Percentiles rank a stretch among this genome's conserved stretches.
Conservation (phyloP, 306 rosid genomes). For the Psophocarpus tetragonolobus region DNA sequence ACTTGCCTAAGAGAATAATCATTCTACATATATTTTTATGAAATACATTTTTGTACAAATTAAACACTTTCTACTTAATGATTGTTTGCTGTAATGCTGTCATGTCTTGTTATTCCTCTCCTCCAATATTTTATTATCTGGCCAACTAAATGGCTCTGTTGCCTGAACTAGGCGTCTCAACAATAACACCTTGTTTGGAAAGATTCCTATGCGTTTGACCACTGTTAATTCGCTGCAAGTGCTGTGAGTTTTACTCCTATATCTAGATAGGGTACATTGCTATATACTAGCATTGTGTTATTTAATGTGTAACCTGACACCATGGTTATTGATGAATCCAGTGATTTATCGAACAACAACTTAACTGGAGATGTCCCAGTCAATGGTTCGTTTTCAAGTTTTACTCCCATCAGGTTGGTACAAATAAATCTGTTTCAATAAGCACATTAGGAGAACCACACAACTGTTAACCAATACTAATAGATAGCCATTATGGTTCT, state of each 20-base stretch:
- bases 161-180: slow-evolving; percentile 81
- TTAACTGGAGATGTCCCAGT: slow-evolving; percentile 66
- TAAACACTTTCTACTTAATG: not conserved
- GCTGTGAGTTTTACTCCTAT: slow-evolving; percentile 65
- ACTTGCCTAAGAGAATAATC: not conserved
- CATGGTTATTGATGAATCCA: slow-evolving; percentile 44
- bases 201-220: slow-evolving; percentile 66
- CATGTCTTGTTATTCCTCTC: not conserved
- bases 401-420: slow-evolving; percentile 87
- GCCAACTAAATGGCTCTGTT: slow-evolving; percentile 38
- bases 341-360: slow-evolving; percentile 80
- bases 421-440: slow-evolving; percentile 8
- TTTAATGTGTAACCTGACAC: slow-evolving; percentile 32
- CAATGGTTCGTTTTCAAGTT: slow-evolving; percentile 77
- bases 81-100: slow-evolving; percentile 6
- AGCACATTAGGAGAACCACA: not conserved
- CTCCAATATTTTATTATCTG: not conserved
- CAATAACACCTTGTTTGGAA: slow-evolving; percentile 77
- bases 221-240: slow-evolving; percentile 61
- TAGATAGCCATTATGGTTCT: not conserved
- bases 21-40: not conserved
- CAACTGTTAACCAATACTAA: not conserved
- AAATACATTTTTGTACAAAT: not conserved
- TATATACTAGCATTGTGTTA: slow-evolving; percentile 14
- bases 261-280: slow-evolving; percentile 4